phyloP scores from a whole-genome alignment of 805 yeast genomes.

The Kluyveromyces dobzhanskii region DNA sequence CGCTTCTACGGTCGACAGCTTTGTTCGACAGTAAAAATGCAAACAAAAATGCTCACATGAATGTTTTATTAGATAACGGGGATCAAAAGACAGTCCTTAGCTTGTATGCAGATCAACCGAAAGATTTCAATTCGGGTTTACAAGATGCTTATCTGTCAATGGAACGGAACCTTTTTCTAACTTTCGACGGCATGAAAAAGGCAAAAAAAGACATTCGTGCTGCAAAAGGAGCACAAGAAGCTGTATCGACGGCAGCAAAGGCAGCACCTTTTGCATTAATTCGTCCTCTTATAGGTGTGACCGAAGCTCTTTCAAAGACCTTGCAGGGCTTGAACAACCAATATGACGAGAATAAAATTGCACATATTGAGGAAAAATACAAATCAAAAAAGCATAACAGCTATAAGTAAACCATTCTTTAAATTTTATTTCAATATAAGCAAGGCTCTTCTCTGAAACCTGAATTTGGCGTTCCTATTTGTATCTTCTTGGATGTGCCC shows the following conservation, averaged over 20 bases:
- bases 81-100: conserved; percentile 38
- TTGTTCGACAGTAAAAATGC: conserved; percentile 29
- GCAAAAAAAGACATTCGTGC: conserved; percentile 56
- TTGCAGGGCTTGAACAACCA: conserved; percentile 78
- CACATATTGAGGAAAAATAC: conserved; percentile 60
- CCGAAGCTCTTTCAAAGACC: conserved; percentile 80
- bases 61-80: conserved; percentile 3
- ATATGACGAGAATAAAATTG: conserved; percentile 56
- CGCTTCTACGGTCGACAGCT: conserved; percentile 19
- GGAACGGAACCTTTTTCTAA: conserved; percentile 57
- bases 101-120: conserved; percentile 80
- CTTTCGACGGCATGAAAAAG: conserved; percentile 51
- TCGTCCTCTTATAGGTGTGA: conserved; percentile 84
- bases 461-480: too few species aligned
- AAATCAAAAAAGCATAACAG: conserved; percentile 24
- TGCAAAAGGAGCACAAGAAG: conserved; percentile 53
- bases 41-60: conserved; percentile 21
- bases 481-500: too few species aligned
- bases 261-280: conserved; percentile 76
- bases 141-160: conserved; percentile 65
- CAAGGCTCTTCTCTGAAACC: too few species aligned
- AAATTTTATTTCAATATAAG: too few species aligned
- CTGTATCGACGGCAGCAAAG: conserved; percentile 57
- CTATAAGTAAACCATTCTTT: too few species aligned
- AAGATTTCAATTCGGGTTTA: conserved; percentile 60